phyloP scores from a whole-genome alignment of 306 rosid species.

The Cucumis hystrix region DNA sequence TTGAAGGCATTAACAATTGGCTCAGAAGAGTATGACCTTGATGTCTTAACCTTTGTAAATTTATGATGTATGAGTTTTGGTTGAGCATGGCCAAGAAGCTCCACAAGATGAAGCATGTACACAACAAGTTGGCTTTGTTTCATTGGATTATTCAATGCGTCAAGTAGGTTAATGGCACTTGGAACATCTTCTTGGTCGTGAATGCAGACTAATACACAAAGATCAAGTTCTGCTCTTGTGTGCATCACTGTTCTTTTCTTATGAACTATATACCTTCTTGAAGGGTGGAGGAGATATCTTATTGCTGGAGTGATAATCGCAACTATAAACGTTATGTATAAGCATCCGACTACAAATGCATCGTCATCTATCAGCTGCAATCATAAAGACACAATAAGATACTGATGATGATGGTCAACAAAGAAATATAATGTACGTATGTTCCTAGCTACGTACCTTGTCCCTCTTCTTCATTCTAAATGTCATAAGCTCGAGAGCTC shows the following conservation, averaged over 20 bases:
- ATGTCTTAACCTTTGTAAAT: background rate
- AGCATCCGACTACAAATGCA: slow-evolving; percentile 9
- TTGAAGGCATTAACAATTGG: slow-evolving; percentile 20
- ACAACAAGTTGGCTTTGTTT: slow-evolving; percentile 9
- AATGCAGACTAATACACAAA: slow-evolving; percentile 14
- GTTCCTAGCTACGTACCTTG: background rate
- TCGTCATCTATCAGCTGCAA: slow-evolving; percentile 11
- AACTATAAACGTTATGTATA: slow-evolving; percentile 5
- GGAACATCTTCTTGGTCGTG: slow-evolving; percentile 16
- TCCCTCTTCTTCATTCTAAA: background rate
- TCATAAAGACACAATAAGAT: background rate
- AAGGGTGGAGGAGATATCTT: slow-evolving; percentile 20
- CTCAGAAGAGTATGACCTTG: background rate
- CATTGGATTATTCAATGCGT: slow-evolving; percentile 19
- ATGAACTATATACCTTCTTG: slow-evolving; percentile 11
- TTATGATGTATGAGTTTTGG: slow-evolving; percentile 20
- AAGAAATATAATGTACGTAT: no score
- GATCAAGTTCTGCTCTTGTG: slow-evolving; percentile 7
- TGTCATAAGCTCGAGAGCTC: slow-evolving; percentile 19
- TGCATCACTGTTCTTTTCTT: slow-evolving; percentile 13
- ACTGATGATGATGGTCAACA: no score
- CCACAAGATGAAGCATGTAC: slow-evolving; percentile 17
- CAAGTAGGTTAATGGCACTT: slow-evolving; percentile 17
- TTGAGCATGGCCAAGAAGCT: slow-evolving; percentile 13
- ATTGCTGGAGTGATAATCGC: slow-evolving; percentile 7